These are phyloP conservation scores for Lactarius hatsudake DNA, from an alignment of 768 basidiomycete genomes.

Conservation along the genomic window DNA sequence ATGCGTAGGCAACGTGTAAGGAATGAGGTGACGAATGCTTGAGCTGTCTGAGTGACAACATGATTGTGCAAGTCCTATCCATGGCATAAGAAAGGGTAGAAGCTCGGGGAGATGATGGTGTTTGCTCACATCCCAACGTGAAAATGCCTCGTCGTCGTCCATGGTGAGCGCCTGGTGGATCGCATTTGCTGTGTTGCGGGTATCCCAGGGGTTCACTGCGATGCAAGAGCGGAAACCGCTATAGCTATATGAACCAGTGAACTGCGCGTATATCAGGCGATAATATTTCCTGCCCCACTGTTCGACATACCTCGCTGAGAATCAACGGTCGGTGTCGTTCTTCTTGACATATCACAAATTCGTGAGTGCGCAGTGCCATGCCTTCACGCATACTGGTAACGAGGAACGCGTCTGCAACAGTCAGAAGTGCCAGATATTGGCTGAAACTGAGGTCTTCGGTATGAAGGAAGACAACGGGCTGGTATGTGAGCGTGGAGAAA, in stretches of 20 bases:
- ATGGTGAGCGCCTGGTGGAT: conserved; percentile 77
- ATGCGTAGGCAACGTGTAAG: conserved; percentile 71
- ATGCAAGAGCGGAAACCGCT: conserved; percentile 86
- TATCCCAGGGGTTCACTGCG: conserved; percentile 84
- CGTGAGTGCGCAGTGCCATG: conserved; percentile 80
- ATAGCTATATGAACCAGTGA: conserved; percentile 84
- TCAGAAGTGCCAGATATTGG: conserved; percentile 80
- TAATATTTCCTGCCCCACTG: background rate
- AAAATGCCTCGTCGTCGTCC: conserved; percentile 65
- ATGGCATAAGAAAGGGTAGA: background rate
- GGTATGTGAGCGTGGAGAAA: conserved; percentile 83
- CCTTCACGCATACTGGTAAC: conserved; percentile 84
- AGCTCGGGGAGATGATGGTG: conserved; percentile 1
- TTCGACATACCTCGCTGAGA: conserved; percentile 62
- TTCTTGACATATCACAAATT: conserved; percentile 85
- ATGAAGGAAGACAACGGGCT: conserved; percentile 83
- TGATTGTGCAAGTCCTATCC: conserved; percentile 72
- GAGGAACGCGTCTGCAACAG: conserved; percentile 81
- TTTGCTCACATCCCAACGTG: conserved; percentile 67
- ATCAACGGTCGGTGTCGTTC: conserved; percentile 65
- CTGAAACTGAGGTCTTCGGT: conserved; percentile 82
- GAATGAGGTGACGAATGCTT: conserved; percentile 78
- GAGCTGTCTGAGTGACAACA: conserved; percentile 83
- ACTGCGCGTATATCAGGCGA: conserved; percentile 42
- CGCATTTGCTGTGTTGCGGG: conserved; percentile 77